Evolutionary conservation across 352 stramenopile genomes (phyloP).

Genomic region (Phytophthora sp.): DNA sequence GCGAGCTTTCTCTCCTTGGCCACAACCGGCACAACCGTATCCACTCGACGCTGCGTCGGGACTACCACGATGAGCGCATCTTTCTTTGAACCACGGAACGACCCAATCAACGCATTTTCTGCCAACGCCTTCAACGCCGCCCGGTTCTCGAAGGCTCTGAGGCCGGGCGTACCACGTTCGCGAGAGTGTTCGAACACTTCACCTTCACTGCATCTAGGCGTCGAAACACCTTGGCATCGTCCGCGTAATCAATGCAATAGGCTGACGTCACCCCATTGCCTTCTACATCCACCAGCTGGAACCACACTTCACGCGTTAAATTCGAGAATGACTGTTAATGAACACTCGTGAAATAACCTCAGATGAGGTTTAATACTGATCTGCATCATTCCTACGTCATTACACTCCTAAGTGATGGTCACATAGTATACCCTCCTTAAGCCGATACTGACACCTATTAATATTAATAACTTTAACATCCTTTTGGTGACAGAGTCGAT

Average conservation of each 20-base stretch:
- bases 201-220: not conserved
- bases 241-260: not conserved
- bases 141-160: not conserved
- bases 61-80: no score
- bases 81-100: no score
- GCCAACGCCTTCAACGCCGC: not conserved
- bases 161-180: not conserved
- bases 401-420: not conserved
- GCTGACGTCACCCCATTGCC: not conserved
- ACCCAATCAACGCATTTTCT: not conserved
- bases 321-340: not conserved
- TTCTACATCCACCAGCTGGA: constrained; percentile 4
- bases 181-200: not conserved
- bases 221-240: not conserved
- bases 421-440: no score
- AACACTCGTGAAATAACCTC: not conserved
- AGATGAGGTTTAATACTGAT: not conserved
- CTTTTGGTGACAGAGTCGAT: no score
- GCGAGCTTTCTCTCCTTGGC: not conserved
- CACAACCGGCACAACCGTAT: no score
- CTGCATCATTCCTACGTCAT: no score
- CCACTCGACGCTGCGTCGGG: no score
- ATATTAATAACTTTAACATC: no score
- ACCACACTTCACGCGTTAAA: not conserved
- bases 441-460: no score